Conservation (phyloP, 495 filamentous ascomycete species). For the Copromyces sp. region DNA sequence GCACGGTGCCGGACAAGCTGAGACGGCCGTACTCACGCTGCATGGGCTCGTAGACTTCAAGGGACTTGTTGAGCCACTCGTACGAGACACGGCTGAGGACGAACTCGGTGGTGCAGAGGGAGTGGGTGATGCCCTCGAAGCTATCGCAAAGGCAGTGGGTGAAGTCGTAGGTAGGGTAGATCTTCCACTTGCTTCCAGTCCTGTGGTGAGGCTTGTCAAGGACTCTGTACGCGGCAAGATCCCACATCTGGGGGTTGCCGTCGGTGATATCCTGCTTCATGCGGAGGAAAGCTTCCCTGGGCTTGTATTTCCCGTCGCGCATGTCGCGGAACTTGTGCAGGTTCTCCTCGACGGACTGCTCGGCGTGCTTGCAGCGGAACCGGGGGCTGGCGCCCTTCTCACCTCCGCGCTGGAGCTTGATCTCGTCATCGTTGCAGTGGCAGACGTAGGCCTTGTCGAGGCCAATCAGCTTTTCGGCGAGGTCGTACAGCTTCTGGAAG, state of each 20-base stretch:
- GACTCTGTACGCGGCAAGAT: constrained; percentile 72
- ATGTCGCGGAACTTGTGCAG: constrained; percentile 78
- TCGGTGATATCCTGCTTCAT: constrained; percentile 71
- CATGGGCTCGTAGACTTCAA: constrained; percentile 76
- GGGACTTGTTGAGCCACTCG: constrained; percentile 69
- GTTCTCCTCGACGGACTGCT: constrained; percentile 64
- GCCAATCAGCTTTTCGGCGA: constrained; percentile 78
- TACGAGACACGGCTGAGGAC: constrained; percentile 66
- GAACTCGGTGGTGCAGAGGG: constrained; percentile 83
- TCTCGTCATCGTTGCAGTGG: constrained; percentile 47
- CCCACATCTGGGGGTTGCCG: constrained; percentile 64
- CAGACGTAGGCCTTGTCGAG: constrained; percentile 66
- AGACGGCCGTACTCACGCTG: constrained; percentile 70
- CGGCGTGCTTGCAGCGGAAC: constrained; percentile 69
- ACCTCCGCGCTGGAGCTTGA: constrained; percentile 78
- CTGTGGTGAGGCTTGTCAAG: constrained; percentile 59
- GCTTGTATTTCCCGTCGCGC: constrained; percentile 83
- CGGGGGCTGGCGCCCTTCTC: constrained; percentile 55
- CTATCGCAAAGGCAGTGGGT: constrained; percentile 84
- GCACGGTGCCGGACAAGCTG: constrained; percentile 69
- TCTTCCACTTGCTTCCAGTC: constrained; percentile 65
- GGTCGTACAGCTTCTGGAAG: constrained; percentile 78
- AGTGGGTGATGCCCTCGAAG: constrained; percentile 82
- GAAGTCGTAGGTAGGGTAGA: constrained; percentile 90
- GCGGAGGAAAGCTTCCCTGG: constrained; percentile 75